Conservation (phyloP, 1,139 yeast genomes). For the Geotrichum klebahnii region DNA sequence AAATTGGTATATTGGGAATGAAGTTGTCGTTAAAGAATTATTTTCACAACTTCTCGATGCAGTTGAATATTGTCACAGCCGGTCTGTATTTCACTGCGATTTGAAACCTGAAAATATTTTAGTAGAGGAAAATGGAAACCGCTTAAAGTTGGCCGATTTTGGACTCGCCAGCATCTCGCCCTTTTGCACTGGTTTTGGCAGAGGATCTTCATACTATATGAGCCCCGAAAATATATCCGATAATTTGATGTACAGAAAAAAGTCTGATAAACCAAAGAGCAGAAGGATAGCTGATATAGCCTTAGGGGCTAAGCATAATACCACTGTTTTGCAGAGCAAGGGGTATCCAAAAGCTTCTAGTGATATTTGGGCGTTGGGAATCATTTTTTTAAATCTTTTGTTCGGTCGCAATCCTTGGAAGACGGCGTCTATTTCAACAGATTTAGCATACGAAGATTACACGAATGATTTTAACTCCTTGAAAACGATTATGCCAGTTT, state of each 20-base stretch:
- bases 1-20: constrained; percentile 51
- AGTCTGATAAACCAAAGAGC: background rate
- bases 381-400: constrained; percentile 73
- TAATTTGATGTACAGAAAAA: constrained; percentile 9
- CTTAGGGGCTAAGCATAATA: too few relatives aligned
- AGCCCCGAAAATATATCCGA: constrained; percentile 58
- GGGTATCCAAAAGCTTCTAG: constrained; percentile 18
- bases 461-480: constrained; percentile 6
- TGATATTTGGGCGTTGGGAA: constrained; percentile 86
- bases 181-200: constrained; percentile 55
- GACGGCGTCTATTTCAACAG: constrained; percentile 11
- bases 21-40: constrained; percentile 59
- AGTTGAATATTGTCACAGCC: constrained; percentile 61
- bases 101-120: constrained; percentile 86
- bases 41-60: constrained; percentile 74
- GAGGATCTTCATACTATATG: constrained; percentile 90
- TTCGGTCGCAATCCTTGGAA: constrained; percentile 92
- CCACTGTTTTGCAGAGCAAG: constrained; percentile 8
- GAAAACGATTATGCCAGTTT: constrained; percentile 15
- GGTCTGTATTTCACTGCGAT: constrained; percentile 78
- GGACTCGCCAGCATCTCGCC: constrained; percentile 55
- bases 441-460: constrained; percentile 13
- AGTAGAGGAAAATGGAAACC: constrained; percentile 57
- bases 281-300: too few relatives aligned
- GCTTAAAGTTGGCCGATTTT: constrained; percentile 68